Percentiles rank a stretch among this genome's conserved stretches.
Evolutionary conservation across 345 rosid genomes (phyloP).

Genomic region (Eucalyptus sideroxylon): DNA sequence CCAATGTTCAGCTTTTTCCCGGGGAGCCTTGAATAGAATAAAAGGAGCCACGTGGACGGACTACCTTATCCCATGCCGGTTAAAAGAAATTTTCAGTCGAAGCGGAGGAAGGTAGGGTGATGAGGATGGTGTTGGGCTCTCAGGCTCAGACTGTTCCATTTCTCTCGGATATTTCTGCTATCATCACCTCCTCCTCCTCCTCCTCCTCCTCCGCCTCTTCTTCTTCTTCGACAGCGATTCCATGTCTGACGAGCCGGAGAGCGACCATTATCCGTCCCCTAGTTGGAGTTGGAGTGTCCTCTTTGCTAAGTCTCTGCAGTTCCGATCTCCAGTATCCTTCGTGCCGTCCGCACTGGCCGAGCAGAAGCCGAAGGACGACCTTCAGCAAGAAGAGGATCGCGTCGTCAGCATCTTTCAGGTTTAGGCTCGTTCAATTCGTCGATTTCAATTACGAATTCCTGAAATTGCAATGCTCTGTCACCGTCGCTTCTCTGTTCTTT

Average conservation of each 20-base stretch:
- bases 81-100: background rate
- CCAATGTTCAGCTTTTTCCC: background rate
- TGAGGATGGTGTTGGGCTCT: background rate
- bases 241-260: slow-evolving; percentile 23
- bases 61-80: background rate
- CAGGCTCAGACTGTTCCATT: background rate
- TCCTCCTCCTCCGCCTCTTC: background rate
- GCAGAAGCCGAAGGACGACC: slow-evolving; percentile 29
- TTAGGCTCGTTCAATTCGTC: background rate
- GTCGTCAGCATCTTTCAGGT: slow-evolving; percentile 74
- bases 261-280: slow-evolving; percentile 29
- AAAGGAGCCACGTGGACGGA: background rate
- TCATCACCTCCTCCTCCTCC: background rate
- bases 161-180: background rate
- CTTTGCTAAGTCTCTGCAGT: background rate
- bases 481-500: background rate
- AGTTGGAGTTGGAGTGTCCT: background rate
- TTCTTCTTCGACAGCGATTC: background rate
- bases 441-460: background rate
- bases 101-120: background rate
- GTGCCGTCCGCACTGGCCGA: slow-evolving; percentile 24
- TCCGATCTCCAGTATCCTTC: background rate
- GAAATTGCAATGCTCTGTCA: background rate
- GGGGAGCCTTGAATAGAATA: background rate
- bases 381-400: slow-evolving; percentile 65